These are phyloP conservation scores for Entomortierella parvispora DNA, from an alignment of 192 early-diverging fungal species.

Conservation along the genomic window DNA sequence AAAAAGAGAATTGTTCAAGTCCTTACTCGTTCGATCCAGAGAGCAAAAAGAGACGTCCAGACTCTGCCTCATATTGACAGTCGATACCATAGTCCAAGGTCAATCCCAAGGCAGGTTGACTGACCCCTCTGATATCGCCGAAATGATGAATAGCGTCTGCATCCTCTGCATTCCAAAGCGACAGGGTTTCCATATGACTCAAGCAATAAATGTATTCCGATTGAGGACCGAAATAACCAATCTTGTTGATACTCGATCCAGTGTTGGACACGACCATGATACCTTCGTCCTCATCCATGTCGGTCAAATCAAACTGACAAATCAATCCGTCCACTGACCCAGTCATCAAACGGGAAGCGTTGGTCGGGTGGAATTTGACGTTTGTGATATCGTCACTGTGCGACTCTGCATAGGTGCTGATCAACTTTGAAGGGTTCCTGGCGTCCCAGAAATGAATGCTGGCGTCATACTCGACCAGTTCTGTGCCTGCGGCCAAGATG, in stretches of 20 bases:
- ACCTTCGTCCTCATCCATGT: constrained; percentile 90
- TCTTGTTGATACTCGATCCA: constrained; percentile 79
- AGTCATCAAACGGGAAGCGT: constrained; percentile 65
- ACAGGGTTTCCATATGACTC: constrained; percentile 93
- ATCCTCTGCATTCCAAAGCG: constrained; percentile 72
- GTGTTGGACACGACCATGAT: constrained; percentile 86
- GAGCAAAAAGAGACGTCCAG: constrained; percentile 80
- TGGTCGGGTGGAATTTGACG: constrained; percentile 72
- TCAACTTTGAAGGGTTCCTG: constrained; percentile 29
- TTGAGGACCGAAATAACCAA: constrained; percentile 92
- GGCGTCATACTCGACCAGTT: constrained; percentile 55
- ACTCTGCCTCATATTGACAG: constrained; percentile 74
- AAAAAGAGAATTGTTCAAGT: constrained; percentile 5
- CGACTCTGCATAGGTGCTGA: constrained; percentile 66
- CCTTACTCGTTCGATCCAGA: constrained; percentile 80
- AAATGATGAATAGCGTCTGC: constrained; percentile 72
- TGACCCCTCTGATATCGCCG: constrained; percentile 81
- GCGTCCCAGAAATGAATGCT: constrained; percentile 64
- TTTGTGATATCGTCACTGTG: constrained; percentile 84
- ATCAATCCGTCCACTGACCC: constrained; percentile 81
- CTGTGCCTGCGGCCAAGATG: constrained; percentile 65
- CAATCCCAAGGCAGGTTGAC: constrained; percentile 52
- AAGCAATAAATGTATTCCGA: constrained; percentile 90
- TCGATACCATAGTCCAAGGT: constrained; percentile 86
- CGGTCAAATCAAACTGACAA: constrained; percentile 76